phyloP scores from a whole-genome alignment of 306 rosid species.

The Prunus mume region DNA sequence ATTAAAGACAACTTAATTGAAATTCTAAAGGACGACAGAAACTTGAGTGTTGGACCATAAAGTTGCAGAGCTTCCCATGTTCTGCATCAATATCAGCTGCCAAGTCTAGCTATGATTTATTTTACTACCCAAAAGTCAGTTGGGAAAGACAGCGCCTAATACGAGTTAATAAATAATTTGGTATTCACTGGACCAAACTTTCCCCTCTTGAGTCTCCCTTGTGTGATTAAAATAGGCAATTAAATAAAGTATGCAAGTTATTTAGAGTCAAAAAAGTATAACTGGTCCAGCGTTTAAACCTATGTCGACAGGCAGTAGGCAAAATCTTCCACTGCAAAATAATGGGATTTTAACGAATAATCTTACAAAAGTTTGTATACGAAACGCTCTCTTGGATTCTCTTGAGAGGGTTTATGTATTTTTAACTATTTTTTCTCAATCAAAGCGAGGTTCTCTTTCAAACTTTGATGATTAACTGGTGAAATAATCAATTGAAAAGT shows the following conservation, averaged over 20 bases:
- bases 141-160: background rate
- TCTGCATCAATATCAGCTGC: background rate
- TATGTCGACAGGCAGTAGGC: background rate
- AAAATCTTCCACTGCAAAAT: background rate
- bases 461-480: background rate
- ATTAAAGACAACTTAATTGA: background rate
- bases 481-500: background rate
- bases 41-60: background rate
- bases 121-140: background rate
- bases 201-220: background rate
- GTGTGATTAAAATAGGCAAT: background rate
- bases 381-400: background rate
- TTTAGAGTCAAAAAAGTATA: background rate
- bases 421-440: background rate
- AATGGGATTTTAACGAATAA: background rate
- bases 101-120: too few relatives aligned
- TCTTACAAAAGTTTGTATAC: background rate
- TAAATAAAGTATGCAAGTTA: background rate
- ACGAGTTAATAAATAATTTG: background rate
- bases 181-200: background rate
- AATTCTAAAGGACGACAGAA: background rate
- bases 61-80: background rate
- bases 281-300: background rate
- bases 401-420: background rate
- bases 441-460: background rate